Evolutionary conservation across 139 green algal species (phyloP), one percentile per base, ranked within the genome.

Genomic region (Penium margaritaceum): DNA sequence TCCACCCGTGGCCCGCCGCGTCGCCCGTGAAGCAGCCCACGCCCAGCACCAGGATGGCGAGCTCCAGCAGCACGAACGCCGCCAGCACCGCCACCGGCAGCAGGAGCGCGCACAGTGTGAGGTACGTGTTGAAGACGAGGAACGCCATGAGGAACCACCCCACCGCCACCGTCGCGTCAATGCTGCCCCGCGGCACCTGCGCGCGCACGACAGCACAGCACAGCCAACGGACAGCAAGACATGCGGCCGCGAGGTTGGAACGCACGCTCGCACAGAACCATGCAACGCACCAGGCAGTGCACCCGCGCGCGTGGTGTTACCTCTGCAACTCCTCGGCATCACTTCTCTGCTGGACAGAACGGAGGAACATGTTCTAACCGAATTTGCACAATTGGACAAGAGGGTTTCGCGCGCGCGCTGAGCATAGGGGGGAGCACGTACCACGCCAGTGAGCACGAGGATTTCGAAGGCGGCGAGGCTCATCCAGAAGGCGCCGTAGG

Each of bases 81-180:
- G 30, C 58, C 58, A 66, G 24, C 24, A 27, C 36, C 30, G 30
- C 58, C 58, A 43, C 32, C 27, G 58, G n/a, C 32, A 66, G 32
- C 30, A 30, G 27, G 30, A 66, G 36, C 14, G 30, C 32, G 24
- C 24, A 24, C 58, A 30, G 24, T 0, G 36, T 27, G 24, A 38
- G n/a, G 58, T 66, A 66, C 32, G 58, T 66, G 58, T 66, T 66
- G 51, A 66, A 66, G 1, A 66, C 17, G 24, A 66, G 36, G 24
- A 66, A 66, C 12, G 58, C 58, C 24, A 66, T 29, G 27, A 66
- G 58, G 58, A 66, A 66, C 58, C 58, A 66, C 30, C 24, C 58
- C 58, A 37, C 30, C 30, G 30, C 58, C 17, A 21, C 58, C 30
- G 30, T 37, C 30, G 36, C 30, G 58, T 66, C 58, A n/a, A n/a